Evolutionary conservation across 1,284 basidiomycete genomes (phyloP), one percentile per base, ranked within the genome.

Genomic region (Cutaneotrichosporon cutaneum): DNA sequence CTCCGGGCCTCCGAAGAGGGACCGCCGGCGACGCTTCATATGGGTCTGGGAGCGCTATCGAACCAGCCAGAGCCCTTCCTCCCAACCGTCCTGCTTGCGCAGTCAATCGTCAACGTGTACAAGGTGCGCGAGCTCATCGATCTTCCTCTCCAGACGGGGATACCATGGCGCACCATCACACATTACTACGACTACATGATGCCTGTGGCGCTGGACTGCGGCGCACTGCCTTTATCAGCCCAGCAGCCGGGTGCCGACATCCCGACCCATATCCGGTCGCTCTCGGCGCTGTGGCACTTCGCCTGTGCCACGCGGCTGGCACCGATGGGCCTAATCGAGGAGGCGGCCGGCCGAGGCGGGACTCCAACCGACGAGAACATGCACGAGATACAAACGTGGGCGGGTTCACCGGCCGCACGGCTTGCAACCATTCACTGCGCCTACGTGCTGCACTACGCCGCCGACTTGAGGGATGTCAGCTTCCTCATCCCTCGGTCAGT

Each of bases 401-500:
- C 48, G 2, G 11, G n/a, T 1, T 36, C 51, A 2, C 55, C 60
- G 4, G 9, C 42, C 4, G 60, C 54, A 4, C 60, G 60, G 2
- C 60, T 61, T 5, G 60, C 60, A 21, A 56, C 51, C 0, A 26
- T 61, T 2, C 60, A 61, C 26, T 39, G 42, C 26, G 60, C 56
- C 2, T 32, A 61, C 4, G 30, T 57, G 2, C 50, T 61, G 13
- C 33, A 47, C 21, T 44, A 54, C 14, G 52, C 60, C 2, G 39
- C 60, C 14, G 33, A 61, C 22, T 21, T 61, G 14, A 56, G 32
- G 21, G 60, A 61, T 21, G 42, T 54, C n/a, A 44, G 42, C 1
- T 61, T 61, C 33, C 30, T 61, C 18, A 18, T 61, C 11, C 60
- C 60, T 7, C 36, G 60, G 60, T 61, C 22, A 24, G 59, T 45